A percentile compares a stretch with the other conserved stretches of the same genome.
Evolutionary conservation across 768 basidiomycete species (phyloP).

Genomic region (Boletus fagicola): DNA sequence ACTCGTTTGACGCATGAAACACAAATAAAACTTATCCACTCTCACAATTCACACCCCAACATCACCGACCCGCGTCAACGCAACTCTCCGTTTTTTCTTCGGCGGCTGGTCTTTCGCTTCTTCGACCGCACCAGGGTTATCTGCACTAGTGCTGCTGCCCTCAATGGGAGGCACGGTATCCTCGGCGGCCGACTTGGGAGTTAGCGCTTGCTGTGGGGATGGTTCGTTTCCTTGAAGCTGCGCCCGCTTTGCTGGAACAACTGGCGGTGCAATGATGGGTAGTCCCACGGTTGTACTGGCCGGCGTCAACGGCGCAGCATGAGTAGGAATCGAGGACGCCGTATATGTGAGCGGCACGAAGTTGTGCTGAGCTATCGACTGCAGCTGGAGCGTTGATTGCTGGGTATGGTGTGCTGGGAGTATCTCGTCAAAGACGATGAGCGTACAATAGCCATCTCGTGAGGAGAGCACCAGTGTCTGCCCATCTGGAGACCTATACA

Average conservation of each 20-base stretch:
- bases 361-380: constrained; percentile 86
- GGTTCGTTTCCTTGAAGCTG: constrained; percentile 30
- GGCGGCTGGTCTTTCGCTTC: constrained; percentile 51
- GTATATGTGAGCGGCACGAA: constrained; percentile 57
- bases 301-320: constrained; percentile 26
- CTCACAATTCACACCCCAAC: constrained; percentile 31
- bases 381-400: constrained; percentile 86
- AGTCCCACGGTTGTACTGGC: constrained; percentile 35
- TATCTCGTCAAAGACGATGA: constrained; percentile 93
- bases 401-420: constrained; percentile 85
- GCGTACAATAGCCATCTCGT: constrained; percentile 95
- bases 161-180: constrained; percentile 17
- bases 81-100: constrained; percentile 85
- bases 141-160: constrained; percentile 15
- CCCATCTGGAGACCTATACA: constrained; percentile 88
- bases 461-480: constrained; percentile 89
- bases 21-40: not conserved
- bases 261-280: constrained; percentile 32
- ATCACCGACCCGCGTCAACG: constrained; percentile 67
- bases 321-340: constrained; percentile 11
- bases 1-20: constrained; percentile 2
- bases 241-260: constrained; percentile 36
- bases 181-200: constrained; percentile 32
- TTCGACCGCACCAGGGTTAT: constrained; percentile 13
- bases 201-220: constrained; percentile 16